Base-by-base conservation (phyloP, 2,329 filamentous ascomycete species). In the Fusarium citri region DNA sequence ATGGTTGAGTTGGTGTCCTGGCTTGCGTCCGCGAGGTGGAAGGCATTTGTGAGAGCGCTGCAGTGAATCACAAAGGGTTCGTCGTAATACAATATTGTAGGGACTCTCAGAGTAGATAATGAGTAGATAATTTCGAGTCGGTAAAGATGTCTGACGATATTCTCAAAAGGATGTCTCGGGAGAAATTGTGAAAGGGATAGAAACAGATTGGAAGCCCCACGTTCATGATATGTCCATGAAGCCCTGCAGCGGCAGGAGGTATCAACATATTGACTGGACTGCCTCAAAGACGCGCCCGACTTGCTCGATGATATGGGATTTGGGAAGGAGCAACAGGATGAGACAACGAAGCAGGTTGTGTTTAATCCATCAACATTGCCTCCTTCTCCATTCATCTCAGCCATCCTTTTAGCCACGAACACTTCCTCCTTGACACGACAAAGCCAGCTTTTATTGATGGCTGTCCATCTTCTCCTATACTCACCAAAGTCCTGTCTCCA, bases 191-290 rank as follows among this genome's bases (percentile, higher is more conserved):
- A 14, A 11, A n/a, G 34, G 34, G 18, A n/a, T 0, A 12, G 34
- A 4, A n/a, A 7, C 18, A 37, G 9, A 12, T 37, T 37, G 34
- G 18, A 37, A n/a, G 18, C 1, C 4, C 18, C 34, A n/a, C n/a
- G 2, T 37, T n/a, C 0, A 1, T 4, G 6, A 12, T 2, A 6
- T 37, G 6, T 2, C 34, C 0, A n/a, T 37, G 6, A 3, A n/a
- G 18, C 3, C 12, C n/a, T 37, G 34, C 2, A n/a, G 10, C 18
- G 34, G 34, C 34, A 37, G 34, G 34, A 37, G 18, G 4, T 12
- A n/a, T n/a, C 18, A 11, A 11, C 18, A 0, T 11, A 1, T 11
- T n/a, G 10, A 4, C 18, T 37, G 34, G 18, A n/a, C 4, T 37
- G 18, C 18, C 34, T 37, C 6, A 1, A n/a, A 2, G 10, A 12